Evolutionary conservation across 2,329 filamentous ascomycete species (phyloP).

Genomic region (Alternaria incomplexa): DNA sequence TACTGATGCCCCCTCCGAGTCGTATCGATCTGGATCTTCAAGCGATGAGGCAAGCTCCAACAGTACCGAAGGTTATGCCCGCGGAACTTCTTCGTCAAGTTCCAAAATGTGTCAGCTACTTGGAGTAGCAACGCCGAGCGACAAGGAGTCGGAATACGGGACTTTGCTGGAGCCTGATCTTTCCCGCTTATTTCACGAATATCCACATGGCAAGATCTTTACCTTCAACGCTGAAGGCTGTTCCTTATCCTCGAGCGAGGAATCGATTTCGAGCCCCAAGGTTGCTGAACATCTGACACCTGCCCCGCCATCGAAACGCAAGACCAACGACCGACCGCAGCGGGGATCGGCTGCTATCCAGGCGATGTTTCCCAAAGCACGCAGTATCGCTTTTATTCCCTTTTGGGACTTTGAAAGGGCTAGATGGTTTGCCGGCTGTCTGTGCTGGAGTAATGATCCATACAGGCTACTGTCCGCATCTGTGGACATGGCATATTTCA

Average conservation of each 20-base stretch:
- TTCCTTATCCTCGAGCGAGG: slow-evolving; percentile 29
- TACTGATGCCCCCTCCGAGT: slow-evolving; percentile 9
- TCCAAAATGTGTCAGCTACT: slow-evolving; percentile 34
- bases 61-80: not conserved
- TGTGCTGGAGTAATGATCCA: slow-evolving; percentile 43
- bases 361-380: slow-evolving; percentile 54
- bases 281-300: not conserved
- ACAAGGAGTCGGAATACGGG: slow-evolving; percentile 6
- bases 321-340: slow-evolving; percentile 22
- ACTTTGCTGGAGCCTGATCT: slow-evolving; percentile 28
- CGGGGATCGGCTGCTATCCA: slow-evolving; percentile 54
- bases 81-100: not conserved
- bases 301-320: not conserved
- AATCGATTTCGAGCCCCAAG: slow-evolving; percentile 8
- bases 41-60: slow-evolving; percentile 19
- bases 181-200: slow-evolving; percentile 28
- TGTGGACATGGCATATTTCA: slow-evolving; percentile 44
- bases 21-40: slow-evolving; percentile 21
- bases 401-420: slow-evolving; percentile 49
- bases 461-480: slow-evolving; percentile 36
- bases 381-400: slow-evolving; percentile 47
- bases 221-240: slow-evolving; percentile 24
- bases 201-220: slow-evolving; percentile 36
- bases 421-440: slow-evolving; percentile 45
- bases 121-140: slow-evolving; percentile 21